Evolutionary conservation across 805 yeast genomes (phyloP).

Genomic region (Spathaspora passalidarum): DNA sequence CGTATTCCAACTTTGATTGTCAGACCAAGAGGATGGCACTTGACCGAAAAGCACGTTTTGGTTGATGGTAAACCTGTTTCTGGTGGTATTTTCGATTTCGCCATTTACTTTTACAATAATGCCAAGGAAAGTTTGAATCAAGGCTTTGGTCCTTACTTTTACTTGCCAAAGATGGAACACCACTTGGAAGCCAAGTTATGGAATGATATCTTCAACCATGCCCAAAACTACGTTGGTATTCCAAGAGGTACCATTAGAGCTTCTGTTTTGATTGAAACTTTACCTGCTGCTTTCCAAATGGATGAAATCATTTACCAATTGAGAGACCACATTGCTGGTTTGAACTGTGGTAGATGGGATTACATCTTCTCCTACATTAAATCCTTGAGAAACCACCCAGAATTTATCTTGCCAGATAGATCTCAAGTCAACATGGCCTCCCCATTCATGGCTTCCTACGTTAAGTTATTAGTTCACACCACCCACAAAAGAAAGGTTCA

Average conservation of each 20-base stretch:
- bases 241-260: slow-evolving; percentile 79
- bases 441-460: slow-evolving; percentile 79
- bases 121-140: slow-evolving; percentile 57
- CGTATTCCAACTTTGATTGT: slow-evolving; percentile 76
- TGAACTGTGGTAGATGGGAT: slow-evolving; percentile 90
- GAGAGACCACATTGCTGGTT: slow-evolving; percentile 73
- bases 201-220: slow-evolving; percentile 75
- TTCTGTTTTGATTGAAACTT: slow-evolving; percentile 76
- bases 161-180: slow-evolving; percentile 84
- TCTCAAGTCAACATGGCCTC: slow-evolving; percentile 77
- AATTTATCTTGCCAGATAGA: slow-evolving; percentile 73
- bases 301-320: slow-evolving; percentile 78
- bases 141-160: slow-evolving; percentile 80
- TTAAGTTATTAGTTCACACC: slow-evolving; percentile 65
- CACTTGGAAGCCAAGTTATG: slow-evolving; percentile 79
- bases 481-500: slow-evolving; percentile 80
- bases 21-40: slow-evolving; percentile 89
- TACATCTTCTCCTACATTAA: slow-evolving; percentile 80
- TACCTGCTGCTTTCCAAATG: slow-evolving; percentile 85
- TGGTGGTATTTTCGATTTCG: slow-evolving; percentile 78
- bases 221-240: slow-evolving; percentile 68
- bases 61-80: slow-evolving; percentile 76
- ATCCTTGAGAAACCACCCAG: slow-evolving; percentile 64
- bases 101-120: slow-evolving; percentile 72
- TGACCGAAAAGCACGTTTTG: slow-evolving; percentile 67